A percentile compares a stretch with the other conserved stretches of the same genome.
Conservation (phyloP, 176 grass and related monocot species). For the Metroxylon sagu region DNA sequence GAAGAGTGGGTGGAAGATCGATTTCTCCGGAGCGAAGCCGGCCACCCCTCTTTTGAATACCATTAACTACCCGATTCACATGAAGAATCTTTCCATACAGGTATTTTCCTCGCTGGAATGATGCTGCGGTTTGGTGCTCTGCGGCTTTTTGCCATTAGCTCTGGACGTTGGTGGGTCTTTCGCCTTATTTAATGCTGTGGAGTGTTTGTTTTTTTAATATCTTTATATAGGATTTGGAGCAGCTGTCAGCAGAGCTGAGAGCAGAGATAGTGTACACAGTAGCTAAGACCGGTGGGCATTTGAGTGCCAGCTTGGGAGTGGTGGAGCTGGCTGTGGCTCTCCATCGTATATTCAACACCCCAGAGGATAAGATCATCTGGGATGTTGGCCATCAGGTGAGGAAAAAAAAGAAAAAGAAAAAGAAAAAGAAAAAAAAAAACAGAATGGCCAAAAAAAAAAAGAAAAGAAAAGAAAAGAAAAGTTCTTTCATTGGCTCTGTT, state of each 20-base stretch:
- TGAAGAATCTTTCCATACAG: constrained; percentile 74
- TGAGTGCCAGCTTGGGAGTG: constrained; percentile 79
- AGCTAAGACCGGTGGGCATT: constrained; percentile 66
- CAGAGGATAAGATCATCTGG: constrained; percentile 93
- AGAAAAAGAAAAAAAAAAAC: background rate
- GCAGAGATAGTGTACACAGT: constrained; percentile 61
- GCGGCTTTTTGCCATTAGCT: background rate
- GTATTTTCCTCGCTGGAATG: constrained; percentile 13
- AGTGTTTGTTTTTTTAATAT: background rate
- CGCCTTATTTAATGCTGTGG: too few species aligned
- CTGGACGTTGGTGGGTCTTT: background rate
- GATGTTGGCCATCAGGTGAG: constrained; percentile 86
- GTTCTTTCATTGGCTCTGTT: too few species aligned
- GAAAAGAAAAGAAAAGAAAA: too few species aligned
- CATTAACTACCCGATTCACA: constrained; percentile 71
- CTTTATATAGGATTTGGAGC: constrained; percentile 48
- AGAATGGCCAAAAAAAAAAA: background rate
- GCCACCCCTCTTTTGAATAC: constrained; percentile 74
- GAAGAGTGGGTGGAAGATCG: constrained; percentile 36
- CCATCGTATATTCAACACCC: constrained; percentile 86
- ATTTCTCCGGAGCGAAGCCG: constrained; percentile 66
- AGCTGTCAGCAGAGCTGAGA: constrained; percentile 77
- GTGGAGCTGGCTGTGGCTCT: constrained; percentile 80
- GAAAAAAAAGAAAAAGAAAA: constrained; percentile 9
- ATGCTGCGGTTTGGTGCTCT: too few species aligned